These are phyloP conservation scores for Solanum corneliomulleri DNA, from an alignment of 257 asterid species.

Conservation along the genomic window DNA sequence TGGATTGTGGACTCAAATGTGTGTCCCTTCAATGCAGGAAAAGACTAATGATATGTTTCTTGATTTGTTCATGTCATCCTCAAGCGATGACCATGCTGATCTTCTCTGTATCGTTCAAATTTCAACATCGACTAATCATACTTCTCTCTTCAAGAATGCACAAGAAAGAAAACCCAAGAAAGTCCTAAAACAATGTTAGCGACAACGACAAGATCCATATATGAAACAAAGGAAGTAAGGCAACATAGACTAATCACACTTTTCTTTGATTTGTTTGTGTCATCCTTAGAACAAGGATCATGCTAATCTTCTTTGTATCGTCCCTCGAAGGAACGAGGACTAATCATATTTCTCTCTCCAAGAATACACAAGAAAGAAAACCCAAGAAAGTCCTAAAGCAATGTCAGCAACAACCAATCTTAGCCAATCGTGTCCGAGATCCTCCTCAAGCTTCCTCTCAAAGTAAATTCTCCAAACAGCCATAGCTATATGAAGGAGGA, in stretches of 20 bases:
- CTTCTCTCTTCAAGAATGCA: slow-evolving; percentile 82
- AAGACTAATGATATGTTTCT: background rate
- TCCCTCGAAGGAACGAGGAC: background rate
- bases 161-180: slow-evolving; percentile 35
- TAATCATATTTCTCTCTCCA: slow-evolving; percentile 96
- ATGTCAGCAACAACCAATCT: slow-evolving; percentile 72
- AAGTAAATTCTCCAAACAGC: slow-evolving; percentile 83
- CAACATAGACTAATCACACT: background rate
- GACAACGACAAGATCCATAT: slow-evolving; percentile 14
- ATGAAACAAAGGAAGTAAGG: background rate
- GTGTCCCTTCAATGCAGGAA: background rate
- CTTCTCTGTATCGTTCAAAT: background rate
- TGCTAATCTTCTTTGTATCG: background rate
- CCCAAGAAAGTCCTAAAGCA: slow-evolving; percentile 73
- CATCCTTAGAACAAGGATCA: background rate
- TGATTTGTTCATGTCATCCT: background rate
- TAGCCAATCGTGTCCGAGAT: slow-evolving; percentile 79
- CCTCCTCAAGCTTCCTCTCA: slow-evolving; percentile 74
- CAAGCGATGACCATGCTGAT: background rate
- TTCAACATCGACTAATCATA: slow-evolving; percentile 29
- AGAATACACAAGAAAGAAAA: slow-evolving; percentile 61
- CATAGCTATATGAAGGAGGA: slow-evolving; percentile 70
- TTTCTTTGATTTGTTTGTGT: background rate
- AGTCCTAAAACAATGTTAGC: slow-evolving; percentile 61
- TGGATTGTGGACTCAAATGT: background rate